Conservation (phyloP, 2,329 filamentous ascomycete species). For the Xylariomycetidae sp. region DNA sequence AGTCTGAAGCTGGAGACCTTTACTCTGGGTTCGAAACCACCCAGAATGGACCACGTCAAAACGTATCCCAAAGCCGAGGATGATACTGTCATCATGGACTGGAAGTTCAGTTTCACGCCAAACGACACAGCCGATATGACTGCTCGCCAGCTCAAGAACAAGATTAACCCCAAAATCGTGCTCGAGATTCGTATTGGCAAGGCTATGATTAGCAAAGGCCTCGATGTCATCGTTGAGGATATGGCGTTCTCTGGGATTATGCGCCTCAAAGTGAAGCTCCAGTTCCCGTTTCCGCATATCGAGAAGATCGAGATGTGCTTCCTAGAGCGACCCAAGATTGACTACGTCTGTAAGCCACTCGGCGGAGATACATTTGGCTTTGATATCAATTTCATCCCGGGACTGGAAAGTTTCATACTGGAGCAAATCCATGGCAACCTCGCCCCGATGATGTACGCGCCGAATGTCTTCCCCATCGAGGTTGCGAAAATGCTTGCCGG, state of each 20-base stretch:
- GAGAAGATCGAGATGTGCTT: slow-evolving; percentile 95
- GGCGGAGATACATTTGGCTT: slow-evolving; percentile 95
- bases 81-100: slow-evolving; percentile 97
- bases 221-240: slow-evolving; percentile 96
- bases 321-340: slow-evolving; percentile 79
- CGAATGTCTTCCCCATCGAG: slow-evolving; percentile 97
- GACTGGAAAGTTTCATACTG: slow-evolving; percentile 86
- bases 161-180: slow-evolving; percentile 94
- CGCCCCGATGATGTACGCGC: slow-evolving; percentile 95
- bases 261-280: slow-evolving; percentile 96
- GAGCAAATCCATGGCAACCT: slow-evolving; percentile 95
- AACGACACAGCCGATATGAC: slow-evolving; percentile 94
- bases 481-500: slow-evolving; percentile 97
- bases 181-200: slow-evolving; percentile 94
- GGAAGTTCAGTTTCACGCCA: slow-evolving; percentile 99
- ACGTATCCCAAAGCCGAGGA: slow-evolving; percentile 95
- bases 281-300: slow-evolving; percentile 91
- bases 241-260: slow-evolving; percentile 95
- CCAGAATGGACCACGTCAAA: slow-evolving; percentile 95
- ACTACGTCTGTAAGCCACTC: slow-evolving; percentile 96
- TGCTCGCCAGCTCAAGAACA: slow-evolving; percentile 82
- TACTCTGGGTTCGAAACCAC: slow-evolving; percentile 89
- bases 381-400: slow-evolving; percentile 98
- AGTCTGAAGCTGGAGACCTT: slow-evolving; percentile 92
- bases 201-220: slow-evolving; percentile 91